A percentile compares a stretch with the other conserved stretches of the same genome.
These are phyloP conservation scores for Pythium utonaiense DNA, from an alignment of 352 stramenopile genomes.

Conservation along the genomic window DNA sequence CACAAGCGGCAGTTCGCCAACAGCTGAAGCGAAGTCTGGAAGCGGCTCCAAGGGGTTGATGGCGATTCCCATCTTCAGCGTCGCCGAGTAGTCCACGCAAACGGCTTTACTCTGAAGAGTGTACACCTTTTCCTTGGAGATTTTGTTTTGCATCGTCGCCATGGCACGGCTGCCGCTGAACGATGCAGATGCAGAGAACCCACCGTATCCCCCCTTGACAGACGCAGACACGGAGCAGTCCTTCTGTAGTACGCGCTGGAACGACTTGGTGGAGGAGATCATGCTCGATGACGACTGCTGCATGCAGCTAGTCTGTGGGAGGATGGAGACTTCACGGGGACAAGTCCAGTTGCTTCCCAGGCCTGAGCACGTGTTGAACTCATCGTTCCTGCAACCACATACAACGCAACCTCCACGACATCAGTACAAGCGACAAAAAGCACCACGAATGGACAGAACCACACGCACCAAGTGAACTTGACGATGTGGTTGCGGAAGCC, in stretches of 20 bases:
- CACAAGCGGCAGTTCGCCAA: slow-evolving; percentile 14
- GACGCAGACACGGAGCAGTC: slow-evolving; percentile 19
- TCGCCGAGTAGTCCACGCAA: slow-evolving; percentile 23
- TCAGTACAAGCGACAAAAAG: neutral
- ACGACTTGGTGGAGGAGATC: slow-evolving; percentile 28
- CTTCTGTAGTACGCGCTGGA: slow-evolving; percentile 27
- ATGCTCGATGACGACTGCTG: slow-evolving; percentile 28
- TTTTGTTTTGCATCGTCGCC: slow-evolving; percentile 27
- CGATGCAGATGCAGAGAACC: slow-evolving; percentile 22
- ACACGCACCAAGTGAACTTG: slow-evolving; percentile 27
- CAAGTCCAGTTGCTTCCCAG: slow-evolving; percentile 24
- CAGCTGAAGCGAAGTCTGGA: slow-evolving; percentile 14
- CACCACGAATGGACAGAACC: neutral
- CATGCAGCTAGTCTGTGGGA: slow-evolving; percentile 26
- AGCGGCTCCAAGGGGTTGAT: slow-evolving; percentile 16
- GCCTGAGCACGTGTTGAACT: slow-evolving; percentile 23
- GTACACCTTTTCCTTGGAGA: slow-evolving; percentile 19
- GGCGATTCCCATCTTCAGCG: slow-evolving; percentile 20
- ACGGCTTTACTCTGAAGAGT: slow-evolving; percentile 24
- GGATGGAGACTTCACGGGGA: slow-evolving; percentile 22
- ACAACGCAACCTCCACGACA: neutral
- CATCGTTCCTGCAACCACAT: slow-evolving; percentile 7
- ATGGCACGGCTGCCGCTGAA: slow-evolving; percentile 29
- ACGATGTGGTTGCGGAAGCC: slow-evolving; percentile 25
- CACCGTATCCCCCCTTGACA: slow-evolving; percentile 26